Percentiles rank a stretch among this genome's conserved stretches.
Evolutionary conservation across 345 rosid genomes (phyloP).

Genomic region (Hibiscus tridactylites): DNA sequence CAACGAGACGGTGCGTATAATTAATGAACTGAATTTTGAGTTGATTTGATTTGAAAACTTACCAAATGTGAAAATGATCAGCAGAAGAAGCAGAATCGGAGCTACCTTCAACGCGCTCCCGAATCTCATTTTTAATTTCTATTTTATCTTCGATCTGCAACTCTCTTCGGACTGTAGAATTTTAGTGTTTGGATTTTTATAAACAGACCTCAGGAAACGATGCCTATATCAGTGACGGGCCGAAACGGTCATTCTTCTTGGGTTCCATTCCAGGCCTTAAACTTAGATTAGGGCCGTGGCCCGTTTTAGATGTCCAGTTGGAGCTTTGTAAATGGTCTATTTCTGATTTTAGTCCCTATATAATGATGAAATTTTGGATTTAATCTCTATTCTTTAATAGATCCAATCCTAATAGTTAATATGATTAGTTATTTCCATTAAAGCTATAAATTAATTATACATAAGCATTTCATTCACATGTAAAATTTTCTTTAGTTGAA

Average conservation of each 20-base stretch:
- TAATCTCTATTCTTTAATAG: too few species aligned
- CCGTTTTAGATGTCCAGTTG: too few species aligned
- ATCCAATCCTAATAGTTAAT: too few species aligned
- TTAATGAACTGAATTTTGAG: neutral
- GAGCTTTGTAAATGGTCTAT: too few species aligned
- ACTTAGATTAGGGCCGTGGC: too few species aligned
- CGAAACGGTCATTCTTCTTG: neutral
- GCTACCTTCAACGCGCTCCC: neutral
- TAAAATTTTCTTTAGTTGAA: too few species aligned
- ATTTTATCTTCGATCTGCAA: too few species aligned
- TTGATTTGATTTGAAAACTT: neutral
- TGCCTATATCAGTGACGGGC: neutral
- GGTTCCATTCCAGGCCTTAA: neutral
- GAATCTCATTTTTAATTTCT: neutral
- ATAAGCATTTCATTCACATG: too few species aligned
- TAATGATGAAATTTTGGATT: too few species aligned
- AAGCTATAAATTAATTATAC: too few species aligned
- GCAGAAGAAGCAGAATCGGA: constrained; percentile 3
- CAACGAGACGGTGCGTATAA: neutral
- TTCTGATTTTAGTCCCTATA: too few species aligned
- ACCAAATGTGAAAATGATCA: neutral
- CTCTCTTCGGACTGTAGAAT: neutral
- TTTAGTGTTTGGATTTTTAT: neutral
- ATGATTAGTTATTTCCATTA: too few species aligned
- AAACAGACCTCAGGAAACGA: neutral